Evolutionary conservation across 2,329 filamentous ascomycete species (phyloP).

Genomic region (Nigrospora osmanthi): DNA sequence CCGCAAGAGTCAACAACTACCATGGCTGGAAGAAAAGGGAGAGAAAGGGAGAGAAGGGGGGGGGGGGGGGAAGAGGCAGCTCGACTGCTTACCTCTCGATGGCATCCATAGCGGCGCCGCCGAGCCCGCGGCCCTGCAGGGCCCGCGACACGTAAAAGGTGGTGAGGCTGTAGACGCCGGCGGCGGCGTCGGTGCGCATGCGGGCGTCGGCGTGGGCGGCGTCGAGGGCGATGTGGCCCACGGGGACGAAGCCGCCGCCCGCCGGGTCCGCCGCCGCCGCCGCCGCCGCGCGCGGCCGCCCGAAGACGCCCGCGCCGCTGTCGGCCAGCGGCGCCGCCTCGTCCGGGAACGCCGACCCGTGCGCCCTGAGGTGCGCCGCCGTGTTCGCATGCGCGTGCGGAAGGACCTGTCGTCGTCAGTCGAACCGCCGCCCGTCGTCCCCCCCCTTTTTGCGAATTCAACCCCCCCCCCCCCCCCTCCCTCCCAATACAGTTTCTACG

Average conservation of each 20-base stretch:
- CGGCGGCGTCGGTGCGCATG: slow-evolving; percentile 7
- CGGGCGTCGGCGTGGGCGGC: slow-evolving; percentile 7
- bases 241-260: slow-evolving; percentile 12
- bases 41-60: too few relatives aligned
- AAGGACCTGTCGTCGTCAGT: slow-evolving; percentile 8
- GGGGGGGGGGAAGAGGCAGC: background rate
- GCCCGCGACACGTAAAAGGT: slow-evolving; percentile 16
- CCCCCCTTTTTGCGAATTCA: too few relatives aligned
- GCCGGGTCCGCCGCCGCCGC: slow-evolving; percentile 1
- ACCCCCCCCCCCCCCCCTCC: too few relatives aligned
- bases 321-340: slow-evolving; percentile 7
- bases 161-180: slow-evolving; percentile 13
- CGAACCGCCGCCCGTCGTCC: too few relatives aligned
- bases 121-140: slow-evolving; percentile 13
- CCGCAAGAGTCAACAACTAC: background rate
- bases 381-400: slow-evolving; percentile 3
- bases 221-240: slow-evolving; percentile 23
- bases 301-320: slow-evolving; percentile 2
- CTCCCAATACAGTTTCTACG: too few relatives aligned
- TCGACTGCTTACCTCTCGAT: slow-evolving; percentile 11
- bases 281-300: background rate
- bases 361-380: slow-evolving; percentile 10
- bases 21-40: background rate
- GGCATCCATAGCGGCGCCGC: slow-evolving; percentile 9
- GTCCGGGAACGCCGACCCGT: slow-evolving; percentile 11